Percentiles rank a stretch among this genome's conserved stretches.
Conservation (phyloP, 2,329 filamentous ascomycete species). For the Talaromyces sp. region DNA sequence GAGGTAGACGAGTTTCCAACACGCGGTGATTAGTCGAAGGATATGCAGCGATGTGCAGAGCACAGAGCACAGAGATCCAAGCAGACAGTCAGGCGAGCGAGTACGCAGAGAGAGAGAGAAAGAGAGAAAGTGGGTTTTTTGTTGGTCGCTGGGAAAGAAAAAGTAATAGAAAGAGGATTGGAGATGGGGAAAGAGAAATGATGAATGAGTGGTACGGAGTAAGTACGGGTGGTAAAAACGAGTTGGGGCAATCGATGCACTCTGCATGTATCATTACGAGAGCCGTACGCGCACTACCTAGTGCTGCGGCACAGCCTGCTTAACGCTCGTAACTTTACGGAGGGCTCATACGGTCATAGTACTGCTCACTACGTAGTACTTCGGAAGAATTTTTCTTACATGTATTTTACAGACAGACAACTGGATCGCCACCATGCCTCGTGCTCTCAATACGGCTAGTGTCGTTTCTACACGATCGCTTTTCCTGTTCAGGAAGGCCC, state of each 20-base stretch:
- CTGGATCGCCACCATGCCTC: neutral
- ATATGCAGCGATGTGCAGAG: slow-evolving; percentile 1
- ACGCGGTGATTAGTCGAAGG: neutral
- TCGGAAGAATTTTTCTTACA: neutral
- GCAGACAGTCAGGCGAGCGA: neutral
- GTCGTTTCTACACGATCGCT: neutral
- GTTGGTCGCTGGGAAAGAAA: neutral
- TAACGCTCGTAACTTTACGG: neutral
- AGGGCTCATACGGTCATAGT: too few relatives aligned
- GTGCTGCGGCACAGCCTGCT: neutral
- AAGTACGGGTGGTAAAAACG: neutral
- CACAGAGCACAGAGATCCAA: neutral
- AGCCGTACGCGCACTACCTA: neutral
- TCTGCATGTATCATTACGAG: neutral
- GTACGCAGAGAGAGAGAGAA: neutral
- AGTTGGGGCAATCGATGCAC: neutral
- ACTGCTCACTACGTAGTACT: too few relatives aligned
- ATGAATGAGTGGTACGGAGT: neutral
- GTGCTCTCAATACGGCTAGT: neutral
- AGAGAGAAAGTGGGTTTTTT: neutral
- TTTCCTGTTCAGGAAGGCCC: neutral
- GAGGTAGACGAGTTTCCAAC: neutral
- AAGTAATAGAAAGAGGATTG: neutral
- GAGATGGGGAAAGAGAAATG: neutral
- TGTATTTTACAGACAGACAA: neutral